phyloP scores from a whole-genome alignment of 176 grass and related monocot species.

The Ensete ventricosum region DNA sequence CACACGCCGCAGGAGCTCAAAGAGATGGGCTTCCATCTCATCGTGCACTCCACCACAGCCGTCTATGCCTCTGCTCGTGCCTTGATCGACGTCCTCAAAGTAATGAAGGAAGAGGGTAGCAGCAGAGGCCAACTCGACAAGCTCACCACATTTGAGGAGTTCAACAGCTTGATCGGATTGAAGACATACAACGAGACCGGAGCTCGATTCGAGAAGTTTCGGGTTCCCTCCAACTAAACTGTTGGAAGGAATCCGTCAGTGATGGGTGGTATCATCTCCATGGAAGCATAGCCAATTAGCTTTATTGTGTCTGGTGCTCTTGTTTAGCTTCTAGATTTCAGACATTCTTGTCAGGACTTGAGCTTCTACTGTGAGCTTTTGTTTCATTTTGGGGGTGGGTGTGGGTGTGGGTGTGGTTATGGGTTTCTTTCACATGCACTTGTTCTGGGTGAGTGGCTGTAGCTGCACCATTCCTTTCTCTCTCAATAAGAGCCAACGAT shows the following conservation, averaged over 20 bases:
- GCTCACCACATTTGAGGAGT: conserved; percentile 38
- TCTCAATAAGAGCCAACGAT: neutral
- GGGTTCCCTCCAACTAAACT: neutral
- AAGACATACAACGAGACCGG: conserved; percentile 33
- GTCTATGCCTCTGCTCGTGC: conserved; percentile 32
- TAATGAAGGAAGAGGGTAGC: conserved; percentile 24
- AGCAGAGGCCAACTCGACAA: conserved; percentile 28
- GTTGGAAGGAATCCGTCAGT: neutral
- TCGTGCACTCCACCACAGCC: conserved; percentile 32
- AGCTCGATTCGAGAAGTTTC: conserved; percentile 10
- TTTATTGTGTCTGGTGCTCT: too few species aligned
- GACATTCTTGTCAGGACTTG: neutral
- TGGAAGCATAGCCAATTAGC: neutral
- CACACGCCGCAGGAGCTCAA: conserved; percentile 39
- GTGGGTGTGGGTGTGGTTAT: neutral
- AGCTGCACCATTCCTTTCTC: neutral
- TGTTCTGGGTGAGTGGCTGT: neutral
- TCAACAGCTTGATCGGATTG: conserved; percentile 35
- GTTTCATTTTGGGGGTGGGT: neutral
- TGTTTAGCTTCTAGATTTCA: neutral
- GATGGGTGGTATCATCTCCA: neutral
- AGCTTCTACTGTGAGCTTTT: neutral
- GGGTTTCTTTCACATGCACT: neutral
- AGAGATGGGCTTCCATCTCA: conserved; percentile 39
- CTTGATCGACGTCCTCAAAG: conserved; percentile 29